These are phyloP conservation scores for Amanita pallidorosea DNA, from an alignment of 768 basidiomycete genomes.

Conservation along the genomic window DNA sequence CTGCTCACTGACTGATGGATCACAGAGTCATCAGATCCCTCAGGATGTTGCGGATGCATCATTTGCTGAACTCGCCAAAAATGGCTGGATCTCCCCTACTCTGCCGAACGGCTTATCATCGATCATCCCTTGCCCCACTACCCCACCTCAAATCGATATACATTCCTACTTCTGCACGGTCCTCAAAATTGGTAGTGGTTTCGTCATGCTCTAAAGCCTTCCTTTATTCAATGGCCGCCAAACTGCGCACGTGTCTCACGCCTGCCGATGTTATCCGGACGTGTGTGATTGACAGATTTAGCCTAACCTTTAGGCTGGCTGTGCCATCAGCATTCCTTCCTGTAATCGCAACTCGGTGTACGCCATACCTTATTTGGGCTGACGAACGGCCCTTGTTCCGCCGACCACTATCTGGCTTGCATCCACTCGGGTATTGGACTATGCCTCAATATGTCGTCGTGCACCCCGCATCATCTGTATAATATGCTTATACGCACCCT, in stretches of 20 bases:
- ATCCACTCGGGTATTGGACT: too few species aligned
- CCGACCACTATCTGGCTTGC: too few species aligned
- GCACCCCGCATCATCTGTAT: too few species aligned
- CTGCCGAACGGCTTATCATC: not conserved
- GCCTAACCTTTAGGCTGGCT: not conserved
- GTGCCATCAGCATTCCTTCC: not conserved
- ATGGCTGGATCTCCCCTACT: not conserved
- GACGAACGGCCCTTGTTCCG: too few species aligned
- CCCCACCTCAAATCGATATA: not conserved
- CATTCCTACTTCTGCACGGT: not conserved
- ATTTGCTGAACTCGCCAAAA: not conserved
- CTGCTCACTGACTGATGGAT: not conserved
- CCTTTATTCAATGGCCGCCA: not conserved
- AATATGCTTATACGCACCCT: too few species aligned
- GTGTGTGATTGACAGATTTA: not conserved
- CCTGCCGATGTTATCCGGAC: not conserved
- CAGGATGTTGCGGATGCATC: conserved; percentile 4
- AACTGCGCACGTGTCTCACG: not conserved
- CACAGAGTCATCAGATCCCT: not conserved
- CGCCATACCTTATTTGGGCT: too few species aligned
- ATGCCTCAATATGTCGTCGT: too few species aligned
- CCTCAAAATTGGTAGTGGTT: not conserved
- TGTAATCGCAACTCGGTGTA: too few species aligned
- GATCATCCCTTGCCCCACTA: not conserved
- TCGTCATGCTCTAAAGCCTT: not conserved